A percentile compares a stretch with the other conserved stretches of the same genome.
Conservation (phyloP, 176 grass and related monocot genomes). For the Cenchrus americanus region DNA sequence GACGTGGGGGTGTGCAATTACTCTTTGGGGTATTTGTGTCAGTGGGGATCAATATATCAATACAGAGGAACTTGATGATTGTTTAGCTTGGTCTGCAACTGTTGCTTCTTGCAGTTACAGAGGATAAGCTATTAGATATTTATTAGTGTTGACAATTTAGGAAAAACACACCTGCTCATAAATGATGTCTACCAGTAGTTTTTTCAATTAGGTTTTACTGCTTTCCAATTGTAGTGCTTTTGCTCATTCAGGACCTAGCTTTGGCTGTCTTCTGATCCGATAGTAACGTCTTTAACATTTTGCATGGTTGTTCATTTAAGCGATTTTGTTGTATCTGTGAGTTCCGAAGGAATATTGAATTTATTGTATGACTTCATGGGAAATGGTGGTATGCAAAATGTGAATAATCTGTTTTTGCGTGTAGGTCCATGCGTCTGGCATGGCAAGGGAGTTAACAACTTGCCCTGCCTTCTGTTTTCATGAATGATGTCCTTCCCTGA, state of each 20-base stretch:
- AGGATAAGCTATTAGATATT: neutral
- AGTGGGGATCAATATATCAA: neutral
- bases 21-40: neutral
- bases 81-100: neutral
- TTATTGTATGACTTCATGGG: neutral
- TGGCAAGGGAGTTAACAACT: conserved; percentile 51
- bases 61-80: neutral
- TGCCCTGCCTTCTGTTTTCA: conserved; percentile 26
- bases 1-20: neutral
- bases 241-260: neutral
- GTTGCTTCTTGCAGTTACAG: conserved; percentile 7
- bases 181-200: neutral
- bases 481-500: conserved; percentile 65
- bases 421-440: conserved; percentile 43
- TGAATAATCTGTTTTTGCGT: conserved; percentile 8
- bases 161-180: neutral
- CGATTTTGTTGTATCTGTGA: neutral
- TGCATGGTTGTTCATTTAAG: neutral
- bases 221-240: neutral
- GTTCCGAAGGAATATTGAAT: neutral
- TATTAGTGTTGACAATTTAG: neutral
- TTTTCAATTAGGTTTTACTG: conserved; percentile 8
- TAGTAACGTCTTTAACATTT: neutral
- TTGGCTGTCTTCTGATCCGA: neutral
- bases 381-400: neutral